Evolutionary conservation across 768 basidiomycete genomes (phyloP).

Genomic region (Hydnum rufescens): DNA sequence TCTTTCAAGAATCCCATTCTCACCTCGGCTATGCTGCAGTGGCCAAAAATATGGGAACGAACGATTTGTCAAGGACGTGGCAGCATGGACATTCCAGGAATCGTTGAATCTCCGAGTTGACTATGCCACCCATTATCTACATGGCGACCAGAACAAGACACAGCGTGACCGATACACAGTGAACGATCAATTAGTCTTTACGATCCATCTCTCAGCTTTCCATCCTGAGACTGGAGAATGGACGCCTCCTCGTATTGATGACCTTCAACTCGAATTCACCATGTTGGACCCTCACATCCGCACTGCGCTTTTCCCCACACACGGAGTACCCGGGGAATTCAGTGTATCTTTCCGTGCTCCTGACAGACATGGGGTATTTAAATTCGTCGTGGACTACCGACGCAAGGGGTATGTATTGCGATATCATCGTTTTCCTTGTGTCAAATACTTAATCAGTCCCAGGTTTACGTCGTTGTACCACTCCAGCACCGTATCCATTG

Average conservation of each 20-base stretch:
- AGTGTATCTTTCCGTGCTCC: constrained; percentile 73
- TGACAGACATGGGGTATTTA: constrained; percentile 96
- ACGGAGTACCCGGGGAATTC: constrained; percentile 44
- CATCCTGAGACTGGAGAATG: constrained; percentile 36
- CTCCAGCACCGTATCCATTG: constrained; percentile 62
- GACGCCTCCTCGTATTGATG: constrained; percentile 47
- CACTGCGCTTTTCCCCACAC: constrained; percentile 42
- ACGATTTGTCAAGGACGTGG: constrained; percentile 52
- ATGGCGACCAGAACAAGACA: constrained; percentile 37
- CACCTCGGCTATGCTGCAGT: constrained; percentile 32
- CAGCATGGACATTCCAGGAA: constrained; percentile 86
- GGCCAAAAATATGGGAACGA: no score
- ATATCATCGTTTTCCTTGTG: constrained; percentile 1
- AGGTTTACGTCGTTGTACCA: constrained; percentile 63
- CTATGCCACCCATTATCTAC: constrained; percentile 45
- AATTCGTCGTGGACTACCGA: constrained; percentile 81
- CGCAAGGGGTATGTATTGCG: constrained; percentile 50
- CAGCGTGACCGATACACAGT: constrained; percentile 52
- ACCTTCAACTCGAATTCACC: constrained; percentile 88
- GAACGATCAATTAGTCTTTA: constrained; percentile 63
- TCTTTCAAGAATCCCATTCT: neutral
- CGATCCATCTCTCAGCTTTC: constrained; percentile 50
- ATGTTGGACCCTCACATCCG: constrained; percentile 98
- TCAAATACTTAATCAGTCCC: neutral
- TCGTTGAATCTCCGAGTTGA: constrained; percentile 62